A percentile compares a stretch with the other conserved stretches of the same genome.
Conservation (phyloP, 192 early-diverging fungal species). For the Phycomyces blakesleeanus region DNA sequence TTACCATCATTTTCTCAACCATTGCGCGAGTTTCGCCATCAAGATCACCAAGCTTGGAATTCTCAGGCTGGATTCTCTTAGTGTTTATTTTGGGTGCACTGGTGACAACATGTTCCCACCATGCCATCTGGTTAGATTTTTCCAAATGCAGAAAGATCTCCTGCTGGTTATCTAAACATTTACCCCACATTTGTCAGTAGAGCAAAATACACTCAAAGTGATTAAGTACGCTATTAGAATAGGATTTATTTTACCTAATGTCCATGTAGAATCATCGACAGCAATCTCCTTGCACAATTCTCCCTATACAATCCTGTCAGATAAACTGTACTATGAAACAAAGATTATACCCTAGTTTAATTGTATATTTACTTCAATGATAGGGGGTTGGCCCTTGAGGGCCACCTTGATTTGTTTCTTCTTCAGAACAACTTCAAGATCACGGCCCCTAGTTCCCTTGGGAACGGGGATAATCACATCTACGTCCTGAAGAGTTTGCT, state of each 20-base stretch:
- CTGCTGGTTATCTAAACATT: conserved; percentile 54
- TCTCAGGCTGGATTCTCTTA: conserved; percentile 86
- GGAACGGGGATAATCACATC: conserved; percentile 69
- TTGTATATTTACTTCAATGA: conserved; percentile 56
- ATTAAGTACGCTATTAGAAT: too few species aligned
- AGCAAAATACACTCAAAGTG: too few species aligned
- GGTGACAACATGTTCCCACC: conserved; percentile 87
- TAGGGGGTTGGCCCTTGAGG: conserved; percentile 68
- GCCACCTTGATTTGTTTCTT: conserved; percentile 63
- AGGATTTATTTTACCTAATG: conserved; percentile 19
- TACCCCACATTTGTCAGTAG: not conserved
- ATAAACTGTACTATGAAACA: not conserved
- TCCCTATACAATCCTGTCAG: conserved; percentile 44
- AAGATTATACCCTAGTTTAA: not conserved
- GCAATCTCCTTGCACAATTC: conserved; percentile 65
- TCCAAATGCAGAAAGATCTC: conserved; percentile 78
- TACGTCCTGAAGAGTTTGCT: conserved; percentile 81
- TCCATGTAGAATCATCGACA: conserved; percentile 81
- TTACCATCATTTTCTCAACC: conserved; percentile 97
- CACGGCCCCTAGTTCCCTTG: conserved; percentile 63
- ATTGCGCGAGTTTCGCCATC: conserved; percentile 88
- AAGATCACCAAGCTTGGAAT: conserved; percentile 79
- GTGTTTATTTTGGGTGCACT: conserved; percentile 82
- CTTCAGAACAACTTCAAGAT: conserved; percentile 65
- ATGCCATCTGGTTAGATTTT: conserved; percentile 76